These are phyloP conservation scores for Phaeotremella skinneri DNA, from an alignment of 768 basidiomycete genomes.

Conservation along the genomic window DNA sequence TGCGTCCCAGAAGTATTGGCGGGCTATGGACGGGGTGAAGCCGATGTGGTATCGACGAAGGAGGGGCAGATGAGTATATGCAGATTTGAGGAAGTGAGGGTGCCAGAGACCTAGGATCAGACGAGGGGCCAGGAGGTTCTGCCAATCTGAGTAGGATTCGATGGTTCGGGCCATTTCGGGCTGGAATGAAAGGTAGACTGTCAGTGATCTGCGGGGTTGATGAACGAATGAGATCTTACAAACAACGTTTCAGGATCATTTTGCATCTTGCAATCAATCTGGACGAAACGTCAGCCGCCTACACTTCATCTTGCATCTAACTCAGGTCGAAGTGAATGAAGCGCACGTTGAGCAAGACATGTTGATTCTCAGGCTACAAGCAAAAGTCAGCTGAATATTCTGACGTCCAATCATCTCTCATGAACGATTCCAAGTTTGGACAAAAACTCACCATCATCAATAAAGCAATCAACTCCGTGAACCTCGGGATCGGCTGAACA, in stretches of 20 bases:
- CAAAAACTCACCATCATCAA: slow-evolving; percentile 47
- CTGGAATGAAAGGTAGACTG: slow-evolving; percentile 20
- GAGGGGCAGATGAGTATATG: slow-evolving; percentile 44
- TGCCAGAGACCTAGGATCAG: slow-evolving; percentile 53
- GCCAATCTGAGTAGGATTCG: slow-evolving; percentile 28
- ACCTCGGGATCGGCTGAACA: slow-evolving; percentile 51
- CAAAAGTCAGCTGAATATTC: slow-evolving; percentile 8
- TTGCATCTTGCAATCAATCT: slow-evolving; percentile 53
- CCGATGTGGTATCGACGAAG: slow-evolving; percentile 51
- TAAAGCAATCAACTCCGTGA: slow-evolving; percentile 49
- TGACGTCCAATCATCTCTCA: not conserved
- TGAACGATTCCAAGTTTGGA: not conserved
- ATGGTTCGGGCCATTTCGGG: slow-evolving; percentile 51
- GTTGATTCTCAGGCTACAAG: slow-evolving; percentile 46
- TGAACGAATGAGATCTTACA: slow-evolving; percentile 22
- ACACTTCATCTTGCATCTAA: slow-evolving; percentile 2
- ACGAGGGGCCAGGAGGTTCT: slow-evolving; percentile 44
- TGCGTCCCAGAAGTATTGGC: slow-evolving; percentile 49
- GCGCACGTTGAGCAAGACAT: slow-evolving; percentile 50
- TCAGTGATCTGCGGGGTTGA: not conserved
- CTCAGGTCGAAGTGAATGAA: not conserved
- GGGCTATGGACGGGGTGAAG: slow-evolving; percentile 43
- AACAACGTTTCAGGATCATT: slow-evolving; percentile 49
- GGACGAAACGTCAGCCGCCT: slow-evolving; percentile 2
- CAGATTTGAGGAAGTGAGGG: slow-evolving; percentile 50